phyloP scores from a whole-genome alignment of 2,329 filamentous ascomycete genomes.

The Cyclaneusma minus region DNA sequence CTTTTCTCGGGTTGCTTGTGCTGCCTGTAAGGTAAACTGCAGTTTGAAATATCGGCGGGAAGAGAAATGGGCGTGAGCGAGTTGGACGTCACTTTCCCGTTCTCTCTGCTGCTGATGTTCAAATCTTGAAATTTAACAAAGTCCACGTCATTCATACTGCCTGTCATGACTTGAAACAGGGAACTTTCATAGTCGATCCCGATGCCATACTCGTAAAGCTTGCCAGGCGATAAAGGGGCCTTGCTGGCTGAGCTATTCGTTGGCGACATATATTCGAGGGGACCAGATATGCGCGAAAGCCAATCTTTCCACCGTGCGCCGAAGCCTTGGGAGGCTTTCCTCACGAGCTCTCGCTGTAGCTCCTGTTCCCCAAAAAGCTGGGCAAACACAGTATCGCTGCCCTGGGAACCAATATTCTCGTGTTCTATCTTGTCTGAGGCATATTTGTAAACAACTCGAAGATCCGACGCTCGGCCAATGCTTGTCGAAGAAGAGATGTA shows the following conservation, averaged over 20 bases:
- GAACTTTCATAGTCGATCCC: conserved; percentile 10
- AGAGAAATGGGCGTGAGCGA: conserved; percentile 5
- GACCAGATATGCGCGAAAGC: conserved; percentile 24
- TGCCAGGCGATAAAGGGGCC: neutral
- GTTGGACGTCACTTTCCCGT: conserved; percentile 3
- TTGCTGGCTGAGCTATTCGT: neutral
- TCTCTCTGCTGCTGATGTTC: neutral
- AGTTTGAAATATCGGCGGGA: conserved; percentile 7
- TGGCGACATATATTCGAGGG: neutral
- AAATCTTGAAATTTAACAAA: conserved; percentile 9
- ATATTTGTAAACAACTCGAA: conserved; percentile 28
- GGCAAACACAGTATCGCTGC: conserved; percentile 20
- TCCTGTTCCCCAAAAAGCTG: conserved; percentile 38
- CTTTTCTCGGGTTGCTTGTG: conserved; percentile 1
- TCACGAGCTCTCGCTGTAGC: conserved; percentile 27
- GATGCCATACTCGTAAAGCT: conserved; percentile 10
- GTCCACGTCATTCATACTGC: conserved; percentile 7
- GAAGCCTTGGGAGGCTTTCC: conserved; percentile 17
- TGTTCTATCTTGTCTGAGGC: conserved; percentile 6
- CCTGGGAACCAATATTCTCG: conserved; percentile 1
- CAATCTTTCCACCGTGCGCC: conserved; percentile 20
- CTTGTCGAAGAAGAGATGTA: conserved; percentile 31
- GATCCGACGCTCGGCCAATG: conserved; percentile 33
- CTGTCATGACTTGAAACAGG: conserved; percentile 10
- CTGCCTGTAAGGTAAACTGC: conserved; percentile 4